These are phyloP conservation scores for Coemansia sp. DNA, from an alignment of 192 early-diverging fungal genomes.

Conservation along the genomic window DNA sequence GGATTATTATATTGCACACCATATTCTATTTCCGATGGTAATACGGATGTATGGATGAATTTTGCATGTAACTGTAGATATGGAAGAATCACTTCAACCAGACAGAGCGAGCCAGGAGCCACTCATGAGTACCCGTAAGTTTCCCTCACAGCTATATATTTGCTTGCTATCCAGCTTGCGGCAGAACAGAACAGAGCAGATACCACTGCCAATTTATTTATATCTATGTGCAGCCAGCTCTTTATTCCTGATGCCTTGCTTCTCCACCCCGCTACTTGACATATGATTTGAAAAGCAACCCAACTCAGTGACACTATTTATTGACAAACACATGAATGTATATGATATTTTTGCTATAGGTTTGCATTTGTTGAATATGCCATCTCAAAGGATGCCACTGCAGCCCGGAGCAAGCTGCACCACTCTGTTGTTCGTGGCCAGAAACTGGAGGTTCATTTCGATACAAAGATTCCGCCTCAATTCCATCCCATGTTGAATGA, in stretches of 20 bases:
- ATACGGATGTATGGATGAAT: background rate
- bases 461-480: constrained; percentile 36
- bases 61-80: constrained; percentile 20
- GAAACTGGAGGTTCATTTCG: constrained; percentile 43
- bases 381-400: constrained; percentile 26
- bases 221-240: too few species aligned
- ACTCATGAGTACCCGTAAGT: constrained; percentile 44
- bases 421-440: constrained; percentile 18
- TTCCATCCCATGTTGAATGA: constrained; percentile 19
- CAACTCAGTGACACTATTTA: background rate
- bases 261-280: too few species aligned
- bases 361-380: constrained; percentile 45
- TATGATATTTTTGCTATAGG: constrained; percentile 25
- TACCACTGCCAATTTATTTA: too few species aligned
- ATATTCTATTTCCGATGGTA: background rate
- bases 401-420: constrained; percentile 32
- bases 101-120: constrained; percentile 13
- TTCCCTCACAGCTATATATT: background rate
- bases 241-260: too few species aligned
- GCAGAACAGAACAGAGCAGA: too few species aligned
- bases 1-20: background rate
- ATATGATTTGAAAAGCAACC: background rate
- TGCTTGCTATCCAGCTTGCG: background rate
- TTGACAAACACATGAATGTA: background rate
- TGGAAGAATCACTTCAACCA: constrained; percentile 40